Base-by-base conservation (phyloP, 2,329 filamentous ascomycete species). In the Pseudogymnoascus pannorum region DNA sequence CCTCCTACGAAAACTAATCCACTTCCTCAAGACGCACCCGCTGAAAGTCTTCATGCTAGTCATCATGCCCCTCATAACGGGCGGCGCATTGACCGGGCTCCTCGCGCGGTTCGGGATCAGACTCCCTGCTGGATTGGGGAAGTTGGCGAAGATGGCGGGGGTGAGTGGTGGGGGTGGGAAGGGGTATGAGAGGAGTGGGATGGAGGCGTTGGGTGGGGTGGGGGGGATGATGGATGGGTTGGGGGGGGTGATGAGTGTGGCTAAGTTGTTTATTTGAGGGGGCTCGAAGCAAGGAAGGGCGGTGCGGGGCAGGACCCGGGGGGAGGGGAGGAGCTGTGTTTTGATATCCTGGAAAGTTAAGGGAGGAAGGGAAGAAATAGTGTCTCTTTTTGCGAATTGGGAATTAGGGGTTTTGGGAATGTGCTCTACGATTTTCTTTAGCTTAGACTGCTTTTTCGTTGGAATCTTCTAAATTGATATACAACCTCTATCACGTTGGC, bases 41-140 rank as follows among this genome's bases (percentile, higher is more conserved):
- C 77, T 91, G 71, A 95, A 95, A 76, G 89, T 96, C 57, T 89
- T 97, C 78, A 80, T 90, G 79, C 83, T 92, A 64, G 87, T 96
- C 65, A 82, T 97, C 69, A 85, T 97, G 82, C 93, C 93, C 8
- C 81, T 97, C 62, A 78, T 97, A 69, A 92, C 88, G 1, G 91
- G 91, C 59, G 93, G 93, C 31, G 88, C 90, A 26, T 76, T 97
- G 66, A 87, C 87, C 7, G 89, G 88, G 54, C 78, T 97, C 48
- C 81, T 96, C 51, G 83, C 84, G 36, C 85, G 87, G 71, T 89
- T 97, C 73, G 92, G 92, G 20, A 79, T 97, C 64, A 81, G 87
- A 64, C 74, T 96, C 65, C 92, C 92, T 64, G 29, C 69, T 60
- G 42, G 67, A 67, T 59, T 66, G 67, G 35, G 63, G 60, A 11